These are phyloP conservation scores for Atkinsonella hypoxylon DNA, from an alignment of 2,329 filamentous ascomycete genomes.

Conservation along the genomic window DNA sequence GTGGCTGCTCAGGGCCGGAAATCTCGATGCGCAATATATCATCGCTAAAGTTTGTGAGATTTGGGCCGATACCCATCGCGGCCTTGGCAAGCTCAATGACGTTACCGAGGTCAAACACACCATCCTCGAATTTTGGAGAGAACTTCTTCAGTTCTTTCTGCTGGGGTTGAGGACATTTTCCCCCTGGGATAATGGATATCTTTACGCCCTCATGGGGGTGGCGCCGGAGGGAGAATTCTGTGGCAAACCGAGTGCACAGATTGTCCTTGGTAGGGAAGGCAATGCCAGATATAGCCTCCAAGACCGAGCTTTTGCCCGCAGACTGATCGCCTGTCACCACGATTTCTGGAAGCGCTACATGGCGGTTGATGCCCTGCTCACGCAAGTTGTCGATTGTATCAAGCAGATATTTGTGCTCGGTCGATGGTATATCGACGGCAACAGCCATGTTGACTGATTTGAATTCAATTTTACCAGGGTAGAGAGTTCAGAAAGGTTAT, in stretches of 20 bases:
- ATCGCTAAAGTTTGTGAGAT: constrained; percentile 26
- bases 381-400: constrained; percentile 8
- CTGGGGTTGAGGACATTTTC: constrained; percentile 14
- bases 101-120: constrained; percentile 14
- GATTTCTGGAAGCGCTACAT: constrained; percentile 30
- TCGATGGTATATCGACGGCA: constrained; percentile 3
- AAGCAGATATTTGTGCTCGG: constrained; percentile 6
- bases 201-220: constrained; percentile 20
- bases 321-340: constrained; percentile 51
- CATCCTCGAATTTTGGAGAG: not conserved
- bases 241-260: constrained; percentile 51
- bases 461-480: too few species aligned
- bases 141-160: constrained; percentile 17
- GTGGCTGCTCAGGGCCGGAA: constrained; percentile 32
- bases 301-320: constrained; percentile 50
- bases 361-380: constrained; percentile 3
- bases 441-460: not conserved
- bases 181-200: constrained; percentile 20
- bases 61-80: constrained; percentile 35
- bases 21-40: constrained; percentile 37
- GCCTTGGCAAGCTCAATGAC: constrained; percentile 28
- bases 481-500: not conserved
- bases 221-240: constrained; percentile 46
- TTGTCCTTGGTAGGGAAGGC: constrained; percentile 46
- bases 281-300: constrained; percentile 51